phyloP scores from a whole-genome alignment of 148 eudicot genomes.

The Nyssa sinensis region DNA sequence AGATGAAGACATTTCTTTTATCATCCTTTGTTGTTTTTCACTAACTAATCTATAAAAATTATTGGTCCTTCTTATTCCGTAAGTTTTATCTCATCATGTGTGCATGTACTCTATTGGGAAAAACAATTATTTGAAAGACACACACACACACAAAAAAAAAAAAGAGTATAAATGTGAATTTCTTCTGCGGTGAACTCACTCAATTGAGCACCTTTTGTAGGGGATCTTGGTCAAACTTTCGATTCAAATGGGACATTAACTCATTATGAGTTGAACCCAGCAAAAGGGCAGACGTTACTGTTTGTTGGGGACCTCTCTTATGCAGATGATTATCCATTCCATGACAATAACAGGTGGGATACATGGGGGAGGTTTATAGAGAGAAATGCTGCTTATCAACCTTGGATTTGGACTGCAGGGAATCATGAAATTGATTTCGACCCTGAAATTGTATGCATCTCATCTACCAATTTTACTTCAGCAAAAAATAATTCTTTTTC shows the following conservation, averaged over 20 bases:
- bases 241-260: constrained; percentile 70
- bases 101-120: not conserved
- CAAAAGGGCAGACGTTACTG: constrained; percentile 57
- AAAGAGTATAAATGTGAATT: not conserved
- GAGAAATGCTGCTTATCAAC: constrained; percentile 75
- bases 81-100: too few species aligned
- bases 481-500: not conserved
- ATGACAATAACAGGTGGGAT: constrained; percentile 84
- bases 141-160: not conserved
- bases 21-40: too few species aligned
- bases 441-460: constrained; percentile 51
- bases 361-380: constrained; percentile 85
- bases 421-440: constrained; percentile 71
- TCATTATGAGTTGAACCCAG: constrained; percentile 67
- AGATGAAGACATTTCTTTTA: too few species aligned
- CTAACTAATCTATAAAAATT: too few species aligned
- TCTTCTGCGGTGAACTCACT: constrained; percentile 1
- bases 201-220: constrained; percentile 32
- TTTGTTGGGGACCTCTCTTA: constrained; percentile 83
- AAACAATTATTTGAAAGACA: too few species aligned
- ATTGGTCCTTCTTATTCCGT: too few species aligned
- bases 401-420: constrained; percentile 88
- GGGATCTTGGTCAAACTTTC: constrained; percentile 79
- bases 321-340: constrained; percentile 63
- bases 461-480: not conserved